These are phyloP conservation scores for Schizophyllum amplum DNA, from an alignment of 1,284 basidiomycete species.

Conservation along the genomic window DNA sequence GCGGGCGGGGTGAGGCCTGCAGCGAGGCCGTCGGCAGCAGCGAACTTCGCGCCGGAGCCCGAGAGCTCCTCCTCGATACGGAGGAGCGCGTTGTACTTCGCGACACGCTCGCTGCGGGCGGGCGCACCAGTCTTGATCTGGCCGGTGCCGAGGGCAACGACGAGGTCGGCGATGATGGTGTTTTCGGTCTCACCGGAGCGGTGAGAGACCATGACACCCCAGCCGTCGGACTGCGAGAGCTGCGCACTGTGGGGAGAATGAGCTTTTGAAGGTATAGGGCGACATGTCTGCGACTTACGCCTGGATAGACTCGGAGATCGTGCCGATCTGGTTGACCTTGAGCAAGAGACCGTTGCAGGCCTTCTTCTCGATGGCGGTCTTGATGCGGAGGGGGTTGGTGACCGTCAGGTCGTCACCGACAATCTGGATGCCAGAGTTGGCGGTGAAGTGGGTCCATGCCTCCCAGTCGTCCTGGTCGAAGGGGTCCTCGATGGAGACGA, in stretches of 20 bases:
- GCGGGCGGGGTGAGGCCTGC: constrained; percentile 68
- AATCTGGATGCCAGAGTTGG: constrained; percentile 74
- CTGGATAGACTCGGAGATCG: constrained; percentile 97
- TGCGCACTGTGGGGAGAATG: no score
- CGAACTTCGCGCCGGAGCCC: constrained; percentile 57
- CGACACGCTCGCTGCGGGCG: constrained; percentile 87
- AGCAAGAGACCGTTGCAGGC: constrained; percentile 98
- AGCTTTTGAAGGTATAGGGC: no score
- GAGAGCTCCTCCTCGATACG: constrained; percentile 85
- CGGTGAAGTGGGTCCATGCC: constrained; percentile 92
- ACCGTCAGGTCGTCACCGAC: constrained; percentile 99
- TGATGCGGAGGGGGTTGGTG: constrained; percentile 97
- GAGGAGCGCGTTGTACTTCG: constrained; percentile 88
- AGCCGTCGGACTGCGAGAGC: constrained; percentile 92
- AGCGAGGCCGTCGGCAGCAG: constrained; percentile 75
- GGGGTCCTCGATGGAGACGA: constrained; percentile 97
- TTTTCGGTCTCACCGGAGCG: constrained; percentile 96
- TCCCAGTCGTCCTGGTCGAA: constrained; percentile 99
- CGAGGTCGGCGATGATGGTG: constrained; percentile 95
- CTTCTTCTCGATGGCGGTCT: constrained; percentile 99
- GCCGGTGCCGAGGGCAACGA: constrained; percentile 88
- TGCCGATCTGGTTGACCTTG: constrained; percentile 99
- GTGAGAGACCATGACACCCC: constrained; percentile 99
- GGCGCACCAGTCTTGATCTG: constrained; percentile 99
- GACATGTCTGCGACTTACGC: no score